Conservation (phyloP, 78 protist genomes). For the Acrasis kona region DNA sequence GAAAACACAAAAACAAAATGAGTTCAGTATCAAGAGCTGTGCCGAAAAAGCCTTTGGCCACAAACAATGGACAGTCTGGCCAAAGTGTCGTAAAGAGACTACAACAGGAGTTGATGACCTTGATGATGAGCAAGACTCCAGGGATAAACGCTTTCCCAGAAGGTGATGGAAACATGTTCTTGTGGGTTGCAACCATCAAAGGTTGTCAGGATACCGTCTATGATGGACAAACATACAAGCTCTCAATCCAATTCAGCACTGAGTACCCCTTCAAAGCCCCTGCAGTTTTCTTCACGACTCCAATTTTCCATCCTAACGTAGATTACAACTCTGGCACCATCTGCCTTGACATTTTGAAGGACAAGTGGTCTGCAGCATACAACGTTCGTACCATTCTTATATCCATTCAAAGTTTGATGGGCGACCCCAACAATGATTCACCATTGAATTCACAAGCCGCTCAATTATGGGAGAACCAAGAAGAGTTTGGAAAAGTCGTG, state of each 20-base stretch:
- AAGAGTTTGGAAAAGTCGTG: not conserved
- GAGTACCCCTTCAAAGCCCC: constrained; percentile 83
- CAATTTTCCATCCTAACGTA: constrained; percentile 88
- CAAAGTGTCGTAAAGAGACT: constrained; percentile 6
- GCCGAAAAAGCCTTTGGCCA: too few relatives aligned
- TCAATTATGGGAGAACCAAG: constrained; percentile 66
- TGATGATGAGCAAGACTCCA: constrained; percentile 23
- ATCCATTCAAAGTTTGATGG: constrained; percentile 72
- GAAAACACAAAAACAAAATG: too few relatives aligned
- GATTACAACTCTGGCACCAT: constrained; percentile 64
- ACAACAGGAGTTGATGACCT: constrained; percentile 15
- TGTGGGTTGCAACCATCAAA: constrained; percentile 64
- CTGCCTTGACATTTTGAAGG: constrained; percentile 85
- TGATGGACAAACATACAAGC: constrained; percentile 58
- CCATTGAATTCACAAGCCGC: constrained; percentile 87
- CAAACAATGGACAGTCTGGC: too few relatives aligned
- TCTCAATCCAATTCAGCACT: constrained; percentile 57
- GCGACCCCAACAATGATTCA: constrained; percentile 84
- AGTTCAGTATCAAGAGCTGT: too few relatives aligned
- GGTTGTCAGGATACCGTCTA: constrained; percentile 72
- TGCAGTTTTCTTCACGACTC: constrained; percentile 62
- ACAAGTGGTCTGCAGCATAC: constrained; percentile 84
- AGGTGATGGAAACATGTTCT: constrained; percentile 69
- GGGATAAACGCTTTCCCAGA: constrained; percentile 30
- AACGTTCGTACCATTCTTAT: constrained; percentile 63